Percentiles rank a stretch among this genome's conserved stretches.
phyloP scores from a whole-genome alignment of 208 protist genomes.

The Acanthamoeba healyi region DNA sequence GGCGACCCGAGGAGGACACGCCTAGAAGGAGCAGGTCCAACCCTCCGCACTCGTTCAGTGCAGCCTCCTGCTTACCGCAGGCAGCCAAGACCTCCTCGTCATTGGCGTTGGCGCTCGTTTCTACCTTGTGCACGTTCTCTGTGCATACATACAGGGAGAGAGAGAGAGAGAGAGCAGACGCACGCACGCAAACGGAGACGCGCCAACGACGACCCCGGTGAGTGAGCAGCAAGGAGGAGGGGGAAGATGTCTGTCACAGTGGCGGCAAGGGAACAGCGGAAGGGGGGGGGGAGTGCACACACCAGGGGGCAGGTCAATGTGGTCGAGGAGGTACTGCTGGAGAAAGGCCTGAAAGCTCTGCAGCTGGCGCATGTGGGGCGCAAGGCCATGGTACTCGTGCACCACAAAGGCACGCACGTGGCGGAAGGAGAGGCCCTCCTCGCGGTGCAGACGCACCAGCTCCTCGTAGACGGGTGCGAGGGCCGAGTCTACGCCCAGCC shows the following conservation, averaged over 20 bases:
- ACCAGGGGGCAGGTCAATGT: slow-evolving; percentile 50
- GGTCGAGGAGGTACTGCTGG: background rate
- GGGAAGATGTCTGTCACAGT: no score
- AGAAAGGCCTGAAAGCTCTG: slow-evolving; percentile 75
- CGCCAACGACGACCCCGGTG: slow-evolving; percentile 78
- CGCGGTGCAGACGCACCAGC: slow-evolving; percentile 80
- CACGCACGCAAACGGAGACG: background rate
- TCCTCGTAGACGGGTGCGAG: slow-evolving; percentile 81
- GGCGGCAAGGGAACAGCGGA: slow-evolving; percentile 59
- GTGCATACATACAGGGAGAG: background rate
- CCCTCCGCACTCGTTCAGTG: slow-evolving; percentile 80
- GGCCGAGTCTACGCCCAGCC: slow-evolving; percentile 26
- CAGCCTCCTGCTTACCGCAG: slow-evolving; percentile 78
- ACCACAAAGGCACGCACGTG: slow-evolving; percentile 87
- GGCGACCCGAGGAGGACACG: slow-evolving; percentile 77
- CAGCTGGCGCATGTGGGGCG: slow-evolving; percentile 75
- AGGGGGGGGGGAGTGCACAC: slow-evolving; percentile 39
- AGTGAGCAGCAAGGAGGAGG: slow-evolving; percentile 80
- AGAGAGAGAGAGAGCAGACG: background rate
- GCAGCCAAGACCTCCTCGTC: slow-evolving; percentile 32
- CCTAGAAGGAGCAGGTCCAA: slow-evolving; percentile 86
- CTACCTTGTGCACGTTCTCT: slow-evolving; percentile 32
- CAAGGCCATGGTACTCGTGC: slow-evolving; percentile 85
- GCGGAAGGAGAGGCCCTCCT: slow-evolving; percentile 83
- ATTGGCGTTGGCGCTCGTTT: background rate